These are phyloP conservation scores for Fusarium pseudocircinatum DNA, from an alignment of 2,329 filamentous ascomycete genomes.

Conservation along the genomic window DNA sequence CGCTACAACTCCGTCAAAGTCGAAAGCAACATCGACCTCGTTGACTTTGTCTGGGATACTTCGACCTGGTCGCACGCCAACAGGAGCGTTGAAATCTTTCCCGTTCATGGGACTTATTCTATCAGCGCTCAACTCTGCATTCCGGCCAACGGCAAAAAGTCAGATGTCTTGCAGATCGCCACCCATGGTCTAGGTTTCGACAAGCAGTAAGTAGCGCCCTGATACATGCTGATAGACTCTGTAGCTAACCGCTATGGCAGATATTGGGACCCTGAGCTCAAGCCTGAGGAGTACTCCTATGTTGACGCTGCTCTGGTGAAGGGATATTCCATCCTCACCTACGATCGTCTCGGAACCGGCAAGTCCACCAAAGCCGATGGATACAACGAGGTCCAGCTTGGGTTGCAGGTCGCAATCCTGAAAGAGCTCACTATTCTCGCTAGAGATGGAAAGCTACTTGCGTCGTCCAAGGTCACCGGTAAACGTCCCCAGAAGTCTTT, in stretches of 20 bases:
- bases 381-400: background rate
- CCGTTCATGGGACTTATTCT: background rate
- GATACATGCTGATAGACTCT: background rate
- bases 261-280: background rate
- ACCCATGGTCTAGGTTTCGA: background rate
- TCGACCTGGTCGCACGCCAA: background rate
- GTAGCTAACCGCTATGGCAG: background rate
- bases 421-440: background rate
- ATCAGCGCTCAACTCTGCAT: background rate
- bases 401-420: background rate
- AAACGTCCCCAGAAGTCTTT: background rate
- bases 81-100: fast-evolving
- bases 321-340: background rate
- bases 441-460: fast-evolving
- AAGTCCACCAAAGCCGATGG: background rate
- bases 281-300: background rate
- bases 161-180: background rate
- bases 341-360: background rate
- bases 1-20: background rate
- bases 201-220: background rate
- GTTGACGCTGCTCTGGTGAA: background rate
- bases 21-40: background rate
- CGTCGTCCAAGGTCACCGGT: fast-evolving
- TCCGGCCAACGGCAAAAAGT: background rate
- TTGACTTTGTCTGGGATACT: background rate